Percentiles rank a stretch among this genome's conserved stretches.
Conservation (phyloP, 495 filamentous ascomycete species). For the Penicillium crystallinum region DNA sequence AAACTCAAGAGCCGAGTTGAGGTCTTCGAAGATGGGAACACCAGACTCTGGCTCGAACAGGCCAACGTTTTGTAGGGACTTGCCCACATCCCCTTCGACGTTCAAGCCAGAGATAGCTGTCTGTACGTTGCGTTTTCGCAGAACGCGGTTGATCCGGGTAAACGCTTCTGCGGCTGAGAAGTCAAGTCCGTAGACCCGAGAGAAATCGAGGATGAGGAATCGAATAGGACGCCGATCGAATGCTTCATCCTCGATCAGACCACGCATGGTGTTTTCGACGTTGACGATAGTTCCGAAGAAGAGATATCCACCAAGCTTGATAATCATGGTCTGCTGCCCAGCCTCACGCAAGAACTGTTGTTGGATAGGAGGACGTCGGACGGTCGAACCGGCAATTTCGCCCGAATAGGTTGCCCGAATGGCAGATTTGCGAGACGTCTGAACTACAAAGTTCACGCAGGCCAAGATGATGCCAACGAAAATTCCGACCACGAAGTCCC, state of each 20-base stretch:
- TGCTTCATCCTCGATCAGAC: constrained; percentile 72
- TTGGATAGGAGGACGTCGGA: constrained; percentile 83
- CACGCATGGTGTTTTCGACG: constrained; percentile 81
- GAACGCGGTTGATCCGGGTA: constrained; percentile 79
- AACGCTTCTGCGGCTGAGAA: constrained; percentile 95
- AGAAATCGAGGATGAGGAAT: constrained; percentile 85
- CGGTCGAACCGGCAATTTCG: constrained; percentile 81
- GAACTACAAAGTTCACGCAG: constrained; percentile 83
- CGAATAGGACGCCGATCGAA: constrained; percentile 74
- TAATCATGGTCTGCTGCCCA: constrained; percentile 79
- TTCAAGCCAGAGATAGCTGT: constrained; percentile 78
- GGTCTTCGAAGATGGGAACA: constrained; percentile 74
- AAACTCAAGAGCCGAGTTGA: constrained; percentile 87
- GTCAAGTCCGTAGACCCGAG: constrained; percentile 85
- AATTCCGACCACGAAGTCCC: constrained; percentile 94
- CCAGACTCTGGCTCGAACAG: constrained; percentile 62
- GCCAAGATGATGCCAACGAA: constrained; percentile 87
- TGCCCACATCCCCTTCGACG: constrained; percentile 66
- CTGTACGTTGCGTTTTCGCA: constrained; percentile 65
- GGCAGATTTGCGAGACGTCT: constrained; percentile 82
- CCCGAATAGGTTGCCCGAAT: constrained; percentile 84
- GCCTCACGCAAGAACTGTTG: constrained; percentile 79
- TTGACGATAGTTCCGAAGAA: constrained; percentile 97
- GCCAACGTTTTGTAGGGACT: constrained; percentile 72
- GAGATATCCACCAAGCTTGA: constrained; percentile 85